A percentile compares a stretch with the other conserved stretches of the same genome.
phyloP scores from a whole-genome alignment of 495 filamentous ascomycete species.

The Parathielavia hyrcaniae region DNA sequence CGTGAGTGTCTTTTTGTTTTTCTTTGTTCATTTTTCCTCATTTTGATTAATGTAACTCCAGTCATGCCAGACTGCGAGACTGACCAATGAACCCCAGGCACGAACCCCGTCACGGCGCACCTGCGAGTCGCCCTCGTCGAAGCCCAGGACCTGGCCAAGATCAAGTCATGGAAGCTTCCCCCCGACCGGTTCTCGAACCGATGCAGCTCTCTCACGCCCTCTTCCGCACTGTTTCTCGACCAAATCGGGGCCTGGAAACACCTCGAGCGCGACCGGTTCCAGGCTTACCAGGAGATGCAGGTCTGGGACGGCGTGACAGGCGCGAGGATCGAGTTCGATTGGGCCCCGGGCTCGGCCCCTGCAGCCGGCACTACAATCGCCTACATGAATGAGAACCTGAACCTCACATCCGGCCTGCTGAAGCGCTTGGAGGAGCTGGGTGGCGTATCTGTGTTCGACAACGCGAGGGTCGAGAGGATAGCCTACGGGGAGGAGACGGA shows the following conservation, averaged over 20 bases:
- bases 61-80: no score
- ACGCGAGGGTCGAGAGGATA: constrained; percentile 69
- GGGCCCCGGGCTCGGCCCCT: constrained; percentile 46
- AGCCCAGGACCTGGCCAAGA: constrained; percentile 68
- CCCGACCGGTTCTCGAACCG: constrained; percentile 78
- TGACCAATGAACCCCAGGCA: constrained; percentile 36
- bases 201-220: constrained; percentile 86
- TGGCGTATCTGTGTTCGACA: constrained; percentile 63
- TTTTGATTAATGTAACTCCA: no score
- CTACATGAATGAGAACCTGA: constrained; percentile 93
- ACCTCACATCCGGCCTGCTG: constrained; percentile 72
- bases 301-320: constrained; percentile 95
- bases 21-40: no score
- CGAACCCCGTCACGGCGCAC: constrained; percentile 64
- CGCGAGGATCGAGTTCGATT: constrained; percentile 83
- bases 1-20: constrained; percentile 47
- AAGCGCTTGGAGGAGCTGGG: constrained; percentile 62
- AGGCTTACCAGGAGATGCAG: constrained; percentile 85
- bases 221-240: constrained; percentile 64
- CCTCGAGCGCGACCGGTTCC: constrained; percentile 61
- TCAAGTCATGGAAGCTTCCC: constrained; percentile 57
- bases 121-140: constrained; percentile 88
- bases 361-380: constrained; percentile 58
- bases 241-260: constrained; percentile 85
- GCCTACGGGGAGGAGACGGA: constrained; percentile 62